These are phyloP conservation scores for Apiospora rasikravindrae DNA, from an alignment of 2,329 filamentous ascomycete species.

Conservation along the genomic window DNA sequence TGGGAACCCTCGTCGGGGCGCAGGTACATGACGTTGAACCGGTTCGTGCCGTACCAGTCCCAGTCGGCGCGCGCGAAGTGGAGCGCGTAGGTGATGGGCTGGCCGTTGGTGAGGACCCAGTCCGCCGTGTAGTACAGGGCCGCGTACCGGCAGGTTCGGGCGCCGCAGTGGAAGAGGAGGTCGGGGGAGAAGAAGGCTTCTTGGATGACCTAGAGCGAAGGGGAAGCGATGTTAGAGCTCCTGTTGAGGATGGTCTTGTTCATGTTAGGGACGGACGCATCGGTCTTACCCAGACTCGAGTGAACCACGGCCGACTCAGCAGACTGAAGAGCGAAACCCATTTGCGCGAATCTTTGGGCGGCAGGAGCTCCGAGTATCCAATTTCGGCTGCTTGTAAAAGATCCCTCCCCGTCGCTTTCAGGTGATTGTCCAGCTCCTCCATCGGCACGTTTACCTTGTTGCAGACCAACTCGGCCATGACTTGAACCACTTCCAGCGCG, in stretches of 20 bases:
- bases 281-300: constrained; percentile 17
- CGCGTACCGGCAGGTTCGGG: constrained; percentile 11
- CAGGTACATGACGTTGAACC: neutral
- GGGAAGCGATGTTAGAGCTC: neutral
- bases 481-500: constrained; percentile 19
- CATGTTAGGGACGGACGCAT: neutral
- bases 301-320: constrained; percentile 1
- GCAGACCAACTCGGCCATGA: neutral
- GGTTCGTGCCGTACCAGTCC: neutral
- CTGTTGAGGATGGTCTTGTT: neutral
- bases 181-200: constrained; percentile 18
- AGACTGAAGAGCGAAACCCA: constrained; percentile 15
- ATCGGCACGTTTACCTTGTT: neutral
- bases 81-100: neutral
- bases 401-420: neutral
- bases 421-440: neutral
- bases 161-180: constrained; percentile 20
- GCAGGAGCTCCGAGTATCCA: neutral
- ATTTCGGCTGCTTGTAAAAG: neutral
- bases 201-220: constrained; percentile 9
- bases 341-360: neutral
- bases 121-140: constrained; percentile 18
- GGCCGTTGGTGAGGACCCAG: constrained; percentile 5
- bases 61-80: neutral
- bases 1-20: neutral